Base-by-base conservation (phyloP, 2,329 filamentous ascomycete species). In the Monosporascus sp. region DNA sequence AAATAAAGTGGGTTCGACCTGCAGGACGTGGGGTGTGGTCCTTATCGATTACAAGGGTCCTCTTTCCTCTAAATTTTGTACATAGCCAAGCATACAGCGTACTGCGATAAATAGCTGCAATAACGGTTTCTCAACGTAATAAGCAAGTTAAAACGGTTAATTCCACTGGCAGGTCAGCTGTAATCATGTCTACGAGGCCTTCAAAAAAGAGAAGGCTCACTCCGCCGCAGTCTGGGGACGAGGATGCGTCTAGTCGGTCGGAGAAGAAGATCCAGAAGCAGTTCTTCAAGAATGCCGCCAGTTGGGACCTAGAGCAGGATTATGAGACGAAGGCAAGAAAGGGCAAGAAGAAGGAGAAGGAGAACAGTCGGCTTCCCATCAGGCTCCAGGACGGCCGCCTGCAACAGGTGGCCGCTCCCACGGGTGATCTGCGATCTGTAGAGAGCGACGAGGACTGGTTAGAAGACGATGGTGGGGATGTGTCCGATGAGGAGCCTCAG, bases 221-320 rank as follows among this genome's bases (percentile, higher is more conserved):
- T 47, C 81, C 83, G 37, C 72, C 76, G 20, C 70, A 70, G 31
- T 72, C 73, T 1, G 75, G 78, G 44, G 77, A 76, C 45, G 76
- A 78, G 46, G 63, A 65, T 14, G 51, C 65, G 60, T 58, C 68
- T 58, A 38, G 65, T 60, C 53, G 63, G 50, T 59, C 68, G 51
- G 59, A 57, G 31, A 54, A 63, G 27, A 76, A 72, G 51, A 70
- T 76, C n/a, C 78, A 82, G 53, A 81, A 81, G 60, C 79, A 81
- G 51, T 91, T 92, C 69, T 81, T 89, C 73, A 82, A 83, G 63
- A 86, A 83, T 64, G 90, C 88, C 6, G 79, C 89, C 54, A 86
- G 84, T 71, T 97, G 93, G 91, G 85, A 96, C 65, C 80, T 96
- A 48, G 94, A 96, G 74, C 88, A 96, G 67, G 87, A 90, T 69